phyloP scores from a whole-genome alignment of 306 rosid species.

The Trifolium fragiferum region DNA sequence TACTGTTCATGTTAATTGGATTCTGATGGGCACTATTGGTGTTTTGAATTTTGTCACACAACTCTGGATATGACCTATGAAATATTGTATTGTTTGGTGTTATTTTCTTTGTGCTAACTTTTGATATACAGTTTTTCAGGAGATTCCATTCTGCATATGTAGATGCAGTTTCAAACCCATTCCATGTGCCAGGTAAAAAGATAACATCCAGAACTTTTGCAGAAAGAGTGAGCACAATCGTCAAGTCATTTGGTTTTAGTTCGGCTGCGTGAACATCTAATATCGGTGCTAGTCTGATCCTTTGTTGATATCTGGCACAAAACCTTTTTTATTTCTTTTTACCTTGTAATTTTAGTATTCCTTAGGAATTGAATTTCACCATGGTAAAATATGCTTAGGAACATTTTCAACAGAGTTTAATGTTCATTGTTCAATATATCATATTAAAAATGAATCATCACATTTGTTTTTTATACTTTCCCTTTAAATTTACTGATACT shows the following conservation, averaged over 20 bases:
- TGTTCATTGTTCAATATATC: slow-evolving; percentile 21
- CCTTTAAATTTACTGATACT: slow-evolving; percentile 9
- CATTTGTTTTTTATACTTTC: background rate
- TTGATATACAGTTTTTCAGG: slow-evolving; percentile 72
- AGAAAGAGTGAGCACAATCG: slow-evolving; percentile 88
- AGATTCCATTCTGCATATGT: slow-evolving; percentile 87
- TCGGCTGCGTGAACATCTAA: slow-evolving; percentile 58
- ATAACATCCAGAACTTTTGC: slow-evolving; percentile 88
- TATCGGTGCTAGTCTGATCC: slow-evolving; percentile 14
- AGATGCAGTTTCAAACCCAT: slow-evolving; percentile 94
- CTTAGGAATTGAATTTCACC: slow-evolving; percentile 21
- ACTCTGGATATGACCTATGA: slow-evolving; percentile 24
- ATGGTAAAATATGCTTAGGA: slow-evolving; percentile 37
- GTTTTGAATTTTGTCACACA: slow-evolving; percentile 23
- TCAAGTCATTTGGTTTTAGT: slow-evolving; percentile 85
- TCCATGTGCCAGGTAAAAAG: slow-evolving; percentile 92
- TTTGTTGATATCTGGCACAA: slow-evolving; percentile 36
- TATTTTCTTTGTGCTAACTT: slow-evolving; percentile 29
- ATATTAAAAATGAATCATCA: slow-evolving; percentile 18
- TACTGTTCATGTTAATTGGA: slow-evolving; percentile 5
- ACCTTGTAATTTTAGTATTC: slow-evolving; percentile 34
- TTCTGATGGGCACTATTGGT: background rate
- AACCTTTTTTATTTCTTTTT: slow-evolving; percentile 6
- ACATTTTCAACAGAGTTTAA: slow-evolving; percentile 17
- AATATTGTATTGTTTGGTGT: slow-evolving; percentile 21